Base-by-base conservation (phyloP, 306 rosid species). In the Potentilla sterilis region DNA sequence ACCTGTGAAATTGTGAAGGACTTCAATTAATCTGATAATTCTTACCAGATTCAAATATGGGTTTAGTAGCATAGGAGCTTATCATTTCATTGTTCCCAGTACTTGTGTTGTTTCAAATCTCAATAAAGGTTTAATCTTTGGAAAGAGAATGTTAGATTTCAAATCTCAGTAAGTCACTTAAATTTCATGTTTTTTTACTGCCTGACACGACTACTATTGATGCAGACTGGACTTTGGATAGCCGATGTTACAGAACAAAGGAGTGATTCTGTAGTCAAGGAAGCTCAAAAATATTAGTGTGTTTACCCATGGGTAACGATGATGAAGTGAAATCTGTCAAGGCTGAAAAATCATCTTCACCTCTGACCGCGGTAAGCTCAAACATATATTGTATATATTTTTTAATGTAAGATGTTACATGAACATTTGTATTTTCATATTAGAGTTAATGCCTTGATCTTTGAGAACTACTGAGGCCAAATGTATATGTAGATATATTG, bases 261-360 rank as follows among this genome's bases (percentile, higher is more conserved):
- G 48, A 72, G 69, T 78, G 73, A 59, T 54, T 46, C 76, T 19
- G 16, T 76, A 64, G n/a, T 70, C 71, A 24, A 76, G 85, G 72
- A 72, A 78, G 65, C 48, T 55, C 32, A 10, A 58, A 51, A 67
- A 75, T 64, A 37, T 37, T 37, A 69, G 44, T 62, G 81, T 57
- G 77, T 81, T 77, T 59, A 68, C 32, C 66, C 47, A 96, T 96
- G 99, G 98, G 91, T 74, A 89, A 85, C 67, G 89, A 86, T 49
- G 96, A 90, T 84, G 96, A 96, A 41, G 88, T 78, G 66, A 92
- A 86, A 80, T 72, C 91, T 67, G 14, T 76, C 21, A 90, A 96
- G 81, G 75, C 76, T 57, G 96, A 91, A 80, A 90, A 85, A 69
- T 77, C 89, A 65, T 83, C 96, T 70, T 87, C 96, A 83, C 96